Conservation (phyloP, 306 rosid species). For the Mimosa bimucronata region DNA sequence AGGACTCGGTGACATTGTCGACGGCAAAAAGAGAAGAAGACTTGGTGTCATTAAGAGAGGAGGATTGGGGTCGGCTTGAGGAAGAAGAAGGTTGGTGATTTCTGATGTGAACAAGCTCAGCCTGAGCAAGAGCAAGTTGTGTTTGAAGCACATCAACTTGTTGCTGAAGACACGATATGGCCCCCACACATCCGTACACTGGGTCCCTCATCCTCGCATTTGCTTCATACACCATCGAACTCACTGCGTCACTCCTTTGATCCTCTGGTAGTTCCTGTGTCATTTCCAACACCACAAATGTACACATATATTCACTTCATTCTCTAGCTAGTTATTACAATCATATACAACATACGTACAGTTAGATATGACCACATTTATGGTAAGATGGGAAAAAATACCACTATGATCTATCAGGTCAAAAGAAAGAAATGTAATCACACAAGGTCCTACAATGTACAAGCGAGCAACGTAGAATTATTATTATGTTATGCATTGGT, state of each 20-base stretch:
- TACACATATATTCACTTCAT: too few relatives aligned
- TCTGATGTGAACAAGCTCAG: slow-evolving; percentile 9
- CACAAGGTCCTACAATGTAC: not conserved
- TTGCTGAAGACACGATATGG: slow-evolving; percentile 18
- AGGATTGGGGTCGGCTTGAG: not conserved
- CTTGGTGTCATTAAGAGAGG: not conserved
- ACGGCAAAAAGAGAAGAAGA: not conserved
- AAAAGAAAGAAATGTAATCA: not conserved
- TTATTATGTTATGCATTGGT: too few relatives aligned
- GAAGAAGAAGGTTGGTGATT: not conserved
- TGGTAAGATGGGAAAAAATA: not conserved
- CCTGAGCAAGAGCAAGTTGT: slow-evolving; percentile 16
- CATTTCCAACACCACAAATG: not conserved
- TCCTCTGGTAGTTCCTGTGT: not conserved
- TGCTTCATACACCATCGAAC: slow-evolving; percentile 23
- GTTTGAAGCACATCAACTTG: slow-evolving; percentile 8
- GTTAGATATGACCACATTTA: not conserved
- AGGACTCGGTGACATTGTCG: slow-evolving; percentile 27
- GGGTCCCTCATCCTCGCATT: slow-evolving; percentile 25
- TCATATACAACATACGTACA: not conserved
- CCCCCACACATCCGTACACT: slow-evolving; percentile 19
- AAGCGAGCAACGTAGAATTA: too few relatives aligned
- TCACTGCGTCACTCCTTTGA: slow-evolving; percentile 19
- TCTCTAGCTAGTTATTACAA: not conserved
- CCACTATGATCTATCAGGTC: too few relatives aligned